Conservation (phyloP, 2,329 filamentous ascomycete genomes). For the Sphaerostilbella broomeana region DNA sequence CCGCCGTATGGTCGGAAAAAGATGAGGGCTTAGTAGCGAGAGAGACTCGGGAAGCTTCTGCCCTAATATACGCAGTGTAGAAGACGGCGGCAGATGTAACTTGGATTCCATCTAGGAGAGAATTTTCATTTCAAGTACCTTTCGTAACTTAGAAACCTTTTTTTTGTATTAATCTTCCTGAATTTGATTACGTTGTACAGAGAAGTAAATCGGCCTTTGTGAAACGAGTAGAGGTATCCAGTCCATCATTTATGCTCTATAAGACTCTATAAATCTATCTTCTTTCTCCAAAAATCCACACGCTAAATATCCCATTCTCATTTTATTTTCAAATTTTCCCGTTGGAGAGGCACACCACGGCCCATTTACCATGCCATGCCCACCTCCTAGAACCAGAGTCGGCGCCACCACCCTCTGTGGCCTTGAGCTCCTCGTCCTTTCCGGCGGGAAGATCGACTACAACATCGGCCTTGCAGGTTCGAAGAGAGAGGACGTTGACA, state of each 20-base stretch:
- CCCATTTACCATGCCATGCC: slow-evolving; percentile 96
- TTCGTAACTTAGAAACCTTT: no score
- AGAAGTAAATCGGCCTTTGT: no score
- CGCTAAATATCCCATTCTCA: slow-evolving; percentile 13
- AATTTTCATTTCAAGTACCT: no score
- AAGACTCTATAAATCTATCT: slow-evolving; percentile 4
- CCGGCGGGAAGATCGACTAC: slow-evolving; percentile 81
- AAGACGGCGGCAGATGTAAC: no score
- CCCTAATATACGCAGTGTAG: no score
- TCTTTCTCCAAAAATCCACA: not conserved
- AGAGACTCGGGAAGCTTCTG: no score
- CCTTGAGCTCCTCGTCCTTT: slow-evolving; percentile 72
- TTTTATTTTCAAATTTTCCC: slow-evolving; percentile 27
- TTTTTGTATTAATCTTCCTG: no score
- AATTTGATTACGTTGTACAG: no score
- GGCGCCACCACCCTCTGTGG: slow-evolving; percentile 62
- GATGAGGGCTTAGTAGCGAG: slow-evolving; percentile 2
- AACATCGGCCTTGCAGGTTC: slow-evolving; percentile 95
- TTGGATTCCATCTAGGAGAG: no score
- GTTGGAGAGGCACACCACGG: slow-evolving; percentile 60
- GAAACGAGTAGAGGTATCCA: no score
- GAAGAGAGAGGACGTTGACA: slow-evolving; percentile 75
- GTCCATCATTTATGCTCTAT: not conserved
- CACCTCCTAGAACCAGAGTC: slow-evolving; percentile 69
- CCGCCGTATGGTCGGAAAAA: slow-evolving; percentile 17